Evolutionary conservation across 2,329 filamentous ascomycete species (phyloP).

Genomic region (Neofusicoccum parvum): DNA sequence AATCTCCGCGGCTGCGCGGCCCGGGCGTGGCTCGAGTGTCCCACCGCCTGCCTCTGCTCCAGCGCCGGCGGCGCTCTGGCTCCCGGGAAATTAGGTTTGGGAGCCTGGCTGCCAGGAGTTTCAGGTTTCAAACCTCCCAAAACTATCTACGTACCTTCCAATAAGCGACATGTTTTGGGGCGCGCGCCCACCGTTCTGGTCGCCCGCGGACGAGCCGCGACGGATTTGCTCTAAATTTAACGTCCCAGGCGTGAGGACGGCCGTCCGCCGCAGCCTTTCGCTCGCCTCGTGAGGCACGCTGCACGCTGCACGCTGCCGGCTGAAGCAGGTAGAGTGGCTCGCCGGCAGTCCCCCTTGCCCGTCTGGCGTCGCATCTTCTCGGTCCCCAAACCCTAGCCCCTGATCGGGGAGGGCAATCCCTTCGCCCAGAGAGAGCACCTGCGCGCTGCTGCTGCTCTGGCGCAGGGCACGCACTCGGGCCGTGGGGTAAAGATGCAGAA

Average conservation of each 20-base stretch:
- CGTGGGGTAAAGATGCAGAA: background rate
- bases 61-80: too few relatives aligned
- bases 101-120: background rate
- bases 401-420: background rate
- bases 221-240: background rate
- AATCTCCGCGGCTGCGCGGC: background rate
- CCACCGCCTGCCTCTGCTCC: background rate
- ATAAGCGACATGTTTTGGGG: background rate
- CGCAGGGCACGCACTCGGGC: background rate
- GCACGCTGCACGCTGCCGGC: background rate
- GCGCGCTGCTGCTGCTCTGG: background rate
- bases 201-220: background rate
- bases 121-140: background rate
- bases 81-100: background rate
- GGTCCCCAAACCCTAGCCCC: background rate
- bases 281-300: background rate
- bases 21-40: background rate
- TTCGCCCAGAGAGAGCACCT: background rate
- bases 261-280: background rate
- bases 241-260: background rate
- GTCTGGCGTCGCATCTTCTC: background rate
- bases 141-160: background rate
- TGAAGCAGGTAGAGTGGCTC: background rate
- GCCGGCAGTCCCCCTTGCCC: too few relatives aligned
- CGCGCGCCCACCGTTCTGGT: background rate